phyloP scores from a whole-genome alignment of 2,329 filamentous ascomycete species.

The Claviceps paspali region DNA sequence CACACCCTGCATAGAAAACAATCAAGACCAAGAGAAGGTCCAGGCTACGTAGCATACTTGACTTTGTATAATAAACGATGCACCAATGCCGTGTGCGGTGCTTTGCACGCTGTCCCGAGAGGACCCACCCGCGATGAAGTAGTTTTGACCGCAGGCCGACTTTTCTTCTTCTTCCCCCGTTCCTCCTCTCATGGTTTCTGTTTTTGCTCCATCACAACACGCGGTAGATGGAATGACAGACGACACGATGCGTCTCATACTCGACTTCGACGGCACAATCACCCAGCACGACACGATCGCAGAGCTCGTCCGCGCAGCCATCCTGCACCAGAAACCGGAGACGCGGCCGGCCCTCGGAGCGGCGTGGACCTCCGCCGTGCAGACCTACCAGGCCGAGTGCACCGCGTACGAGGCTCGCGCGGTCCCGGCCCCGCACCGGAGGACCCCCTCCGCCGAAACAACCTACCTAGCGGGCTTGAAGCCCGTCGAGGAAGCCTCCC shows the following conservation, averaged over 20 bases:
- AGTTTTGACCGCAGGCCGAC: too few relatives aligned
- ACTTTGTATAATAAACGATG: neutral
- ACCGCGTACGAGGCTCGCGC: constrained; percentile 21
- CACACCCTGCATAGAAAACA: constrained; percentile 13
- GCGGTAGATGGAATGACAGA: too few relatives aligned
- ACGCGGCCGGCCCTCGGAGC: constrained; percentile 18
- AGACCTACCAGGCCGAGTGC: constrained; percentile 28
- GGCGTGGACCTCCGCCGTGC: constrained; percentile 30
- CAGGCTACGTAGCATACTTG: constrained; percentile 1
- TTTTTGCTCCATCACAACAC: too few relatives aligned
- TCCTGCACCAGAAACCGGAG: constrained; percentile 17
- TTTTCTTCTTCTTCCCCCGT: too few relatives aligned
- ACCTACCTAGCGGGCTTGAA: constrained; percentile 28
- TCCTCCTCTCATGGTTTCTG: too few relatives aligned
- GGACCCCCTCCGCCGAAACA: constrained; percentile 22
- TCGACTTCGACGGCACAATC: constrained; percentile 47
- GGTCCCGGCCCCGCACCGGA: constrained; percentile 18
- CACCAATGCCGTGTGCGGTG: too few relatives aligned
- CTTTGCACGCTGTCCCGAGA: too few relatives aligned
- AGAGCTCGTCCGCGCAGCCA: constrained; percentile 28
- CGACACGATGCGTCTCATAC: constrained; percentile 30
- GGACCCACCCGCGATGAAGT: too few relatives aligned
- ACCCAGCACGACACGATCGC: constrained; percentile 37
- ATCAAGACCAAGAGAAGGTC: constrained; percentile 3
- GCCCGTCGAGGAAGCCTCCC: constrained; percentile 29